Percentiles rank a stretch among this genome's conserved stretches.
phyloP scores from a whole-genome alignment of 805 yeast genomes.

The Candida sonorensis region DNA sequence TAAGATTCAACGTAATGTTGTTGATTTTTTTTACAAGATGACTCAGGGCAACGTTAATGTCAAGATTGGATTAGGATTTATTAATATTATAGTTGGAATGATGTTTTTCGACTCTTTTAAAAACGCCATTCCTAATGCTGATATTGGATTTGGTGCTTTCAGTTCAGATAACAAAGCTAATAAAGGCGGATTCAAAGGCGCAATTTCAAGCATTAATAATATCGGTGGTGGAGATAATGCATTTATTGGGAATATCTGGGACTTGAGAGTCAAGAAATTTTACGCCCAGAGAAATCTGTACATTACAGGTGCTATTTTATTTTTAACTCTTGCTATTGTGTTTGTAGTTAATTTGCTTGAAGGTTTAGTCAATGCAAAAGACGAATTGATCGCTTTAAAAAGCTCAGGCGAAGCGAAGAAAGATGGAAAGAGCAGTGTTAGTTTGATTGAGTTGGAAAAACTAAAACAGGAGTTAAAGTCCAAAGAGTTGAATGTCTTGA shows the following conservation, averaged over 20 bases:
- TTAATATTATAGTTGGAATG: conserved; percentile 31
- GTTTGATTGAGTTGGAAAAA: conserved; percentile 18
- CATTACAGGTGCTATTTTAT: conserved; percentile 47
- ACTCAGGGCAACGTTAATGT: conserved; percentile 31
- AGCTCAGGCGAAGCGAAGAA: conserved; percentile 30
- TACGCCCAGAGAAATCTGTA: conserved; percentile 53
- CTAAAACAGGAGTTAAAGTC: conserved; percentile 12
- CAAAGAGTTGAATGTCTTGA: conserved; percentile 18
- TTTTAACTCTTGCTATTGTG: conserved; percentile 37
- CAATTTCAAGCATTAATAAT: no score
- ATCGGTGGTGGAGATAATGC: no score
- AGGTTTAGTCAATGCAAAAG: conserved; percentile 35
- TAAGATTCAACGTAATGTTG: conserved; percentile 31
- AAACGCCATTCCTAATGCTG: conserved; percentile 15
- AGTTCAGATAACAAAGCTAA: no score
- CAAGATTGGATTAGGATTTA: conserved; percentile 36
- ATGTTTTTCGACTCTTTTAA: conserved; percentile 42
- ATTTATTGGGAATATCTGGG: conserved; percentile 21
- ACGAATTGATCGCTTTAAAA: conserved; percentile 12
- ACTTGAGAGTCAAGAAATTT: conserved; percentile 38
- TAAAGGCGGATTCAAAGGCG: no score
- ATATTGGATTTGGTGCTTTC: conserved; percentile 3
- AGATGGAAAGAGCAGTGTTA: conserved; percentile 31
- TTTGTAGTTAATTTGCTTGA: conserved; percentile 38
- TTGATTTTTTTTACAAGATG: conserved; percentile 25